phyloP scores from a whole-genome alignment of 2,329 filamentous ascomycete species.

The Sarocladiaceae sp. region DNA sequence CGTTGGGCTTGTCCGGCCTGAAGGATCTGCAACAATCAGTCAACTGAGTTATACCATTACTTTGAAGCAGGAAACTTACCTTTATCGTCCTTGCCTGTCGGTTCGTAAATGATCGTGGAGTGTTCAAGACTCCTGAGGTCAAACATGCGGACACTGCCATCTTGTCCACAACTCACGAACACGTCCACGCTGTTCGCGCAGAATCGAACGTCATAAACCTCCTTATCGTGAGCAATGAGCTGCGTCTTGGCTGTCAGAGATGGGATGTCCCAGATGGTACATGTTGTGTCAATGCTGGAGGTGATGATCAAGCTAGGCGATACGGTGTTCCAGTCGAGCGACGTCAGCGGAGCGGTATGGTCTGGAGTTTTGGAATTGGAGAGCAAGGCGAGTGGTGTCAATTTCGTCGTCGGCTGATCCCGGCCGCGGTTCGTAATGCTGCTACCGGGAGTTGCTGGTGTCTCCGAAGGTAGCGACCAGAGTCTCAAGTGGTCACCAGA shows the following conservation, averaged over 20 bases:
- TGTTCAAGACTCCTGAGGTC: slow-evolving; percentile 94
- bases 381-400: slow-evolving; percentile 86
- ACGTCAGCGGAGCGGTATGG: slow-evolving; percentile 93
- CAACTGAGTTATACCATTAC: neutral
- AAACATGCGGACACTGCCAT: slow-evolving; percentile 98
- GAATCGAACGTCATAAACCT: slow-evolving; percentile 97
- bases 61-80: slow-evolving; percentile 40
- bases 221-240: slow-evolving; percentile 96
- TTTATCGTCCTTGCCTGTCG: slow-evolving; percentile 77
- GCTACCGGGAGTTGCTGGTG: slow-evolving; percentile 51
- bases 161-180: slow-evolving; percentile 95
- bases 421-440: slow-evolving; percentile 62
- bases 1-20: slow-evolving; percentile 65
- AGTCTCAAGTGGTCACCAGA: slow-evolving; percentile 90
- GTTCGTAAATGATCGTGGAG: slow-evolving; percentile 98
- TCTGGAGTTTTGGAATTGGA: slow-evolving; percentile 99
- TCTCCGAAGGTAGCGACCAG: slow-evolving; percentile 83
- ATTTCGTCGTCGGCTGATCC: slow-evolving; percentile 63
- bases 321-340: slow-evolving; percentile 96
- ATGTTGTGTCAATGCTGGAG: slow-evolving; percentile 97
- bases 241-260: slow-evolving; percentile 97
- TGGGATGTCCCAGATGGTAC: slow-evolving; percentile 99
- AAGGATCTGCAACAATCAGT: slow-evolving; percentile 6
- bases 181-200: slow-evolving; percentile 98
- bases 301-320: slow-evolving; percentile 97